Evolutionary conservation across 768 basidiomycete genomes (phyloP), one percentile per base, ranked within the genome.

Genomic region (Pholiota molesta): DNA sequence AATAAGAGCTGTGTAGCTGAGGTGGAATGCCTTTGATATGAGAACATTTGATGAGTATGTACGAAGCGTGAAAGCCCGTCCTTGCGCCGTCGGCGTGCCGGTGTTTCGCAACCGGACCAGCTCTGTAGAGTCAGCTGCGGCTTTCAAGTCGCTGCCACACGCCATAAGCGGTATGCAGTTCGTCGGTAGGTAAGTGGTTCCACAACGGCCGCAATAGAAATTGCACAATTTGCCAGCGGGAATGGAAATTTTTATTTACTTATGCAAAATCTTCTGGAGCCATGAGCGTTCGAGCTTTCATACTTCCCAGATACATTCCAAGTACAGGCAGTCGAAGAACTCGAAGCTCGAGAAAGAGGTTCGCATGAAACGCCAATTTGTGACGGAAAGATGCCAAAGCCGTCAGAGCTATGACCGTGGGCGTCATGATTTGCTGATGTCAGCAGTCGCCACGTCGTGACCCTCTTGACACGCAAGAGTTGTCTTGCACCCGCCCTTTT

Each of bases 381-480:
- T 49, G 29, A 37, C 52, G 45, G 47, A 37, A 49, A 47, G 28
- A 47, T 33, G 56, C 54, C 35, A 58, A 58, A 31, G 31, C 29
- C 23, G 47, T 26, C 47, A 49, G 47, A 49, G 42, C 17, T 16
- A 14, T 55, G 53, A 53, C 54, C 37, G 52, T 55, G 62, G 62
- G 57, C 60, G 62, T 54, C 54, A 55, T 59, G 35, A 37, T 28
- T 7, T 55, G 69, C 54, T 78, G 71, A 80, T 31, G 64, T 79
- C 77, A 79, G 63, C 68, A 52, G 66, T 66, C 71, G 80, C 81
- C 81, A 82, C 81, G 80, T 82, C 79, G 77, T 79, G 77, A 77
- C 75, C 61, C 68, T 26, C 47, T 7, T 64, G 75, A 79, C 78
- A 80, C 78, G 77, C 77, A 76, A 78, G 68, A 60, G 61, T 57